phyloP scores from a whole-genome alignment of 2,329 filamentous ascomycete species.

The Alternaria rosae region DNA sequence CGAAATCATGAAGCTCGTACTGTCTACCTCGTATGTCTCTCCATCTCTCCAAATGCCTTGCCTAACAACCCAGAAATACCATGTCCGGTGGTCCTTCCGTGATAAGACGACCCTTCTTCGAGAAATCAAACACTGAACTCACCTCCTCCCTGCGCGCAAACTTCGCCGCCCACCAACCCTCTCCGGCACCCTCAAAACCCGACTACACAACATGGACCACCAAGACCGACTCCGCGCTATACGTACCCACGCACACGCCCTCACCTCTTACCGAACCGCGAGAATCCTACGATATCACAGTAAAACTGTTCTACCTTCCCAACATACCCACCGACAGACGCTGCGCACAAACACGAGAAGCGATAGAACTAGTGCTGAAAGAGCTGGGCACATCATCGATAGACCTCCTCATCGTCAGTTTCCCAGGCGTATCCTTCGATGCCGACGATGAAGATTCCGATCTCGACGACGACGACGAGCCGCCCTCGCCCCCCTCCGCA shows the following conservation, averaged over 20 bases:
- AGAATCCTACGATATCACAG: conserved; percentile 88
- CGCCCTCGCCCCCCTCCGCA: conserved; percentile 30
- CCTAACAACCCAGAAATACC: conserved; percentile 76
- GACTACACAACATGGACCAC: conserved; percentile 72
- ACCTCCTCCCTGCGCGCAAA: conserved; percentile 87
- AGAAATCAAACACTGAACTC: conserved; percentile 92
- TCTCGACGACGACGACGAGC: conserved; percentile 67
- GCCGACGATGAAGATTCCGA: conserved; percentile 85
- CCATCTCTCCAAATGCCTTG: conserved; percentile 7
- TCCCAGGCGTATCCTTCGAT: conserved; percentile 92
- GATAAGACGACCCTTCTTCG: conserved; percentile 77
- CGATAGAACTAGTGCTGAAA: conserved; percentile 79
- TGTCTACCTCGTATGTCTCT: conserved; percentile 82
- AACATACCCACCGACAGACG: conserved; percentile 70
- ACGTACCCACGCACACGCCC: conserved; percentile 76
- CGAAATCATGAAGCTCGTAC: conserved; percentile 76
- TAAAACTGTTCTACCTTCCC: conserved; percentile 93
- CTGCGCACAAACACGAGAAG: conserved; percentile 75
- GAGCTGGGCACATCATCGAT: conserved; percentile 79
- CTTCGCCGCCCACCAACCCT: conserved; percentile 76
- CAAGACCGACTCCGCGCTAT: conserved; percentile 61
- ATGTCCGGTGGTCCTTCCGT: conserved; percentile 85
- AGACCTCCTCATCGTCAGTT: conserved; percentile 90
- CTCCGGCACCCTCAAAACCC: conserved; percentile 52
- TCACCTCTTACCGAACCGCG: conserved; percentile 81